Base-by-base conservation (phyloP, 2,329 filamentous ascomycete species). In the Penicillium verrucosum region DNA sequence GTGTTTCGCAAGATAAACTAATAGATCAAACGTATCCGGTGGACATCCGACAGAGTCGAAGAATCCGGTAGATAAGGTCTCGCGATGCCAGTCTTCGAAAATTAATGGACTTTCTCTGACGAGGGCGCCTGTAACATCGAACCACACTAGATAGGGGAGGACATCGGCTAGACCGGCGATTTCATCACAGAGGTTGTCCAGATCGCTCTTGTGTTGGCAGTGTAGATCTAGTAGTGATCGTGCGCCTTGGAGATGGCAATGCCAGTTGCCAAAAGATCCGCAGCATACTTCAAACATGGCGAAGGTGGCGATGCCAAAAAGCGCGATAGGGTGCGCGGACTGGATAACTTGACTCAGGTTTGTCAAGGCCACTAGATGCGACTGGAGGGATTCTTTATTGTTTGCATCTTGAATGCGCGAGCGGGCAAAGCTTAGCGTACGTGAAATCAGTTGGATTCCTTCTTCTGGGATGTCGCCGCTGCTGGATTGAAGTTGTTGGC, bases 201-300 rank as follows among this genome's bases (percentile, higher is more conserved):
- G 60, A n/a, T 77, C 73, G 1, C 59, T 58, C 5, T 66, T 67
- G 8, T 65, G 69, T 2, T 60, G 67, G 44, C 76, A 78, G 55
- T 78, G 75, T 16, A 69, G 71, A 50, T 78, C 76, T 2, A 78
- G 68, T 7, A 78, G 53, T 0, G 73, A 75, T 7, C 70, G 71
- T 0, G 76, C 76, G 1, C 76, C 76, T 37, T 73, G 67, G 0
- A 78, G 61, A 61, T 78, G 75, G 5, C 72, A 66, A 40, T 66
- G 58, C 67, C 67, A 69, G 41, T 63, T 72, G 57, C 76, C 76
- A 72, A 78, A 79, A 0, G 73, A 68, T 0, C 74, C 70, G 30
- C 77, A 75, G 38, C 71, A 77, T 0, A 79, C 76, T 12, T 78
- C 77, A 27, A 78, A 75, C 34, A 79, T 73, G 0, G 76, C 76